These are phyloP conservation scores for Aspergillus nanangensis DNA, from an alignment of 495 filamentous ascomycete species.

Conservation along the genomic window DNA sequence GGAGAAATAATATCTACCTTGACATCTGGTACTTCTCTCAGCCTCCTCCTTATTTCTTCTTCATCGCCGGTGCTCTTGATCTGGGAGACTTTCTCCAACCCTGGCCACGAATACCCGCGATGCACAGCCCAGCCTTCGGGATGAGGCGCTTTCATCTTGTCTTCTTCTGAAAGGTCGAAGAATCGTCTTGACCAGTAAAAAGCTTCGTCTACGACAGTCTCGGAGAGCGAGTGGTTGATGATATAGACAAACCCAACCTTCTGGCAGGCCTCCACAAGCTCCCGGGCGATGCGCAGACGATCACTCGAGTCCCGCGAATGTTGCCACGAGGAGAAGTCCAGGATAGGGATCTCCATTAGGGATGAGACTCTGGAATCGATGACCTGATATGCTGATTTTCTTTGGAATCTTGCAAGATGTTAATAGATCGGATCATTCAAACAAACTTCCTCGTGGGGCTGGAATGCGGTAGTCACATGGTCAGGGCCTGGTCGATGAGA, in stretches of 20 bases:
- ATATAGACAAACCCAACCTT: conserved; percentile 59
- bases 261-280: conserved; percentile 49
- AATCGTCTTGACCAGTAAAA: conserved; percentile 49
- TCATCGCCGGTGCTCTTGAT: conserved; percentile 44
- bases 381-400: neutral
- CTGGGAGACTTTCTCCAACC: conserved; percentile 62
- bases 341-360: conserved; percentile 41
- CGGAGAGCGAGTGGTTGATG: conserved; percentile 48
- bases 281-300: conserved; percentile 38
- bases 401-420: too few species aligned
- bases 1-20: too few species aligned
- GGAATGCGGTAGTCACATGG: too few species aligned
- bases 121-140: conserved; percentile 53
- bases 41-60: conserved; percentile 21
- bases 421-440: too few species aligned
- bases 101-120: conserved; percentile 62
- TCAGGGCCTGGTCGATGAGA: too few species aligned
- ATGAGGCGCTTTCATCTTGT: conserved; percentile 56
- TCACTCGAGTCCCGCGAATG: conserved; percentile 16
- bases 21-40: conserved; percentile 33
- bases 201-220: conserved; percentile 43
- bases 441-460: too few species aligned
- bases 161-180: conserved; percentile 39
- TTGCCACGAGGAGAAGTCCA: conserved; percentile 48
- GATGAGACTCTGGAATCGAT: neutral